Base-by-base conservation (phyloP, 805 yeast species). In the Sugiyamaella boreocaroliniensis region DNA sequence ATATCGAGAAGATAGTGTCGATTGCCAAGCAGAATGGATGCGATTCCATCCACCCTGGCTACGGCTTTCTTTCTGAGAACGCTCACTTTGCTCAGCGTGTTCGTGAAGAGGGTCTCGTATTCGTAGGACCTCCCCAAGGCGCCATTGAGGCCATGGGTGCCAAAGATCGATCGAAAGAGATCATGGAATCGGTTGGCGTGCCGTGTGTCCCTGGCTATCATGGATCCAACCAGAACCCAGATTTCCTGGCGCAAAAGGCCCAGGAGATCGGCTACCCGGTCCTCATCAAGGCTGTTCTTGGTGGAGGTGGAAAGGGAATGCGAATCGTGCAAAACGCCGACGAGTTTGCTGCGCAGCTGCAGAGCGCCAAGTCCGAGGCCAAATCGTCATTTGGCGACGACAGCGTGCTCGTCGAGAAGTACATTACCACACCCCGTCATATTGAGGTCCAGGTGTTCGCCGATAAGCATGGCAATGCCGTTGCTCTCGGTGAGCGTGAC, bases 281-380 rank as follows among this genome's bases (percentile, higher is more conserved):
- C 14, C 76, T 78, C 71, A 80, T 78, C 47, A 78, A 78, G 61
- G 77, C 81, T 4, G 79, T 80, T 43, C 77, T 80, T 15, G 82
- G 82, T 54, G 82, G 82, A 45, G 82, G 82, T 55, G 82, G 82
- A 54, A 77, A 77, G 58, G 82, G 82, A 19, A 72, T 78, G 66
- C 78, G 79, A 59, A 76, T 77, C 55, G 81, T 77, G 47, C 76
- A 76, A 54, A 65, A 71, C 16, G 76, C 70, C 52, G 69, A 55
- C 4, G 80, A 78, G 37, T 76, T 78, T 58, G 75, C 71, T 61
- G 64, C 75, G 34, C 79, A 76, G 47, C 73, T 78, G 60, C 71
- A 66, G 55, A 73, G 78, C 14, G 81, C 80, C n/a, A 77, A 73
- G 59, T 79, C 77, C 59, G 81, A 78, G 63, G 80, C 81, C 49